These are phyloP conservation scores for Kodamaea hsintzibuensis DNA, from an alignment of 805 yeast genomes.

Conservation along the genomic window DNA sequence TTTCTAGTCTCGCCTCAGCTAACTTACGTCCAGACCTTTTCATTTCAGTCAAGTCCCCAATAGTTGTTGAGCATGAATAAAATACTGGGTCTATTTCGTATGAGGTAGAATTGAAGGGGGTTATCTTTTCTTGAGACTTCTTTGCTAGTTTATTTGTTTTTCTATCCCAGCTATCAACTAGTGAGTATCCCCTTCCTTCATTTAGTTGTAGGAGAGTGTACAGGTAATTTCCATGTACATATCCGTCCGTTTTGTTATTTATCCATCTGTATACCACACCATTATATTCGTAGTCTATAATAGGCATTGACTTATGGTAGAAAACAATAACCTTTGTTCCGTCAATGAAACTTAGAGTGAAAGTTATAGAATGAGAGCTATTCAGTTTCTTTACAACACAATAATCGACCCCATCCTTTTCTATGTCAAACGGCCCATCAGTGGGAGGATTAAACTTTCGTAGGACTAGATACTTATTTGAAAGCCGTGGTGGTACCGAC, in stretches of 20 bases:
- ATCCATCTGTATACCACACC: slow-evolving; percentile 10
- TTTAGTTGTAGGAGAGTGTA: slow-evolving; percentile 2
- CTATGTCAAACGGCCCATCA: not conserved
- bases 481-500: not conserved
- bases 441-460: not conserved
- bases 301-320: slow-evolving; percentile 6
- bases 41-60: not conserved
- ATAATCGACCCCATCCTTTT: slow-evolving; percentile 4
- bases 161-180: slow-evolving; percentile 11
- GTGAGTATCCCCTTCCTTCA: slow-evolving; percentile 1
- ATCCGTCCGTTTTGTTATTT: not conserved
- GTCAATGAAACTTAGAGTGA: not conserved
- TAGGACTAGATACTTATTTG: not conserved
- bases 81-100: not conserved
- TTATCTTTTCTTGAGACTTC: not conserved
- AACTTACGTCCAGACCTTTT: not conserved
- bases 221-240: not conserved
- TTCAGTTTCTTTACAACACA: not conserved
- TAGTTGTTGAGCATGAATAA: not conserved
- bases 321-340: slow-evolving; percentile 6
- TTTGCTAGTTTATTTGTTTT: slow-evolving; percentile 3
- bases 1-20: not conserved
- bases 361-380: not conserved
- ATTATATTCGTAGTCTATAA: slow-evolving; percentile 10
- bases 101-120: not conserved